These are phyloP conservation scores for Cercospora citrullina DNA, from an alignment of 2,329 filamentous ascomycete genomes.

Conservation along the genomic window DNA sequence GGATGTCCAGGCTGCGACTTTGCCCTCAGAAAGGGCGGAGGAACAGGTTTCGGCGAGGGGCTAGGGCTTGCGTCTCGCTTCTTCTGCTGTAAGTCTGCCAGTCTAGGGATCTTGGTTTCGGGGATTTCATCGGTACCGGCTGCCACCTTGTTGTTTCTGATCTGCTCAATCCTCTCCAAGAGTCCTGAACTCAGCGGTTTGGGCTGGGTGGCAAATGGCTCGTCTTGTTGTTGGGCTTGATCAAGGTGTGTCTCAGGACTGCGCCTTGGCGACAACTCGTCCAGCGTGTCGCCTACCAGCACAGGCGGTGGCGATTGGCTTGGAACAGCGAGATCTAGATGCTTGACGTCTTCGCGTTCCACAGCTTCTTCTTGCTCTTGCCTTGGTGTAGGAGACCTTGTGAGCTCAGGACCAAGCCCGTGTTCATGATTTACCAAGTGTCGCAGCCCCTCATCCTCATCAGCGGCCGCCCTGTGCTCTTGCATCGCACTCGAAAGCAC, in stretches of 20 bases:
- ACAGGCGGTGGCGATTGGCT: slow-evolving; percentile 30
- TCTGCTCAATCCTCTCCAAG: slow-evolving; percentile 42
- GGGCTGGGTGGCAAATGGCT: slow-evolving; percentile 36
- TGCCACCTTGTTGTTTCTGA: slow-evolving; percentile 35
- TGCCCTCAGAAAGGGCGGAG: slow-evolving; percentile 52
- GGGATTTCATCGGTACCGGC: slow-evolving; percentile 27
- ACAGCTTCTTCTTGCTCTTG: slow-evolving; percentile 37
- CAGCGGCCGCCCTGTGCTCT: slow-evolving; percentile 50
- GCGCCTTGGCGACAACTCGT: slow-evolving; percentile 3
- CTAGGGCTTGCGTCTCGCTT: slow-evolving; percentile 39
- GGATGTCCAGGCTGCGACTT: slow-evolving; percentile 51
- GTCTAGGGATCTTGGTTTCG: slow-evolving; percentile 41
- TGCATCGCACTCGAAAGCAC: slow-evolving; percentile 66
- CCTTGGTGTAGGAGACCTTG: slow-evolving; percentile 32
- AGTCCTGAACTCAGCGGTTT: slow-evolving; percentile 40
- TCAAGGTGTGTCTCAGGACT: neutral
- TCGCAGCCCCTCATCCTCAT: slow-evolving; percentile 25
- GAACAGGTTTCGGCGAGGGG: slow-evolving; percentile 37
- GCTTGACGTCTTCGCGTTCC: slow-evolving; percentile 57
- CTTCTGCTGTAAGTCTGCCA: slow-evolving; percentile 35
- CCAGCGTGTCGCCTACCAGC: slow-evolving; percentile 22
- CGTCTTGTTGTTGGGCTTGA: slow-evolving; percentile 17
- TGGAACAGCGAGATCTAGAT: slow-evolving; percentile 61
- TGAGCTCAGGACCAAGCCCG: slow-evolving; percentile 24
- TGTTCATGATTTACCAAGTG: slow-evolving; percentile 23